phyloP scores from a whole-genome alignment of 1,284 basidiomycete genomes.

The Ceratobasidium sp. region DNA sequence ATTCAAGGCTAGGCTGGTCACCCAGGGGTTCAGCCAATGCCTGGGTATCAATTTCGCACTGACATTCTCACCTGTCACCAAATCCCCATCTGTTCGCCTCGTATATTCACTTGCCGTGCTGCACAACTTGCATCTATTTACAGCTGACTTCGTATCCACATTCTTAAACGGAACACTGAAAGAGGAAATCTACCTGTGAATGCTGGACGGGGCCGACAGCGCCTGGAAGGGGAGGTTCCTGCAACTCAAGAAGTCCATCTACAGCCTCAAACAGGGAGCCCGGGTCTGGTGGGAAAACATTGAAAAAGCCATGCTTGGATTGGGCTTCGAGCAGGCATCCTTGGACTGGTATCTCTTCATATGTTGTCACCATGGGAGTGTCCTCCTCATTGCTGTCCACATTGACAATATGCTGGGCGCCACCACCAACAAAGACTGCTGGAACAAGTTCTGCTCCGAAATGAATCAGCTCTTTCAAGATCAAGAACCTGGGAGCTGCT shows the following conservation, averaged over 20 bases:
- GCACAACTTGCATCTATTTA: constrained; percentile 8
- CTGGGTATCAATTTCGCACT: background rate
- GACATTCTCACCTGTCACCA: constrained; percentile 27
- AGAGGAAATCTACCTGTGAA: constrained; percentile 35
- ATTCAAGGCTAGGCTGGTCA: constrained; percentile 3
- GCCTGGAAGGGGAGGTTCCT: background rate
- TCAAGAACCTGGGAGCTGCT: constrained; percentile 44
- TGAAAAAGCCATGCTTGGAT: background rate
- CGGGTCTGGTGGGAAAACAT: constrained; percentile 26
- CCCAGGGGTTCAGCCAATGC: background rate
- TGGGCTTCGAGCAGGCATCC: constrained; percentile 30
- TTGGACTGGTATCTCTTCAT: constrained; percentile 26
- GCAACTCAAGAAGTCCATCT: constrained; percentile 11
- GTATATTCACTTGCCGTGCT: constrained; percentile 6
- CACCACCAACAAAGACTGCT: background rate
- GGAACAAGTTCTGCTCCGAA: constrained; percentile 29
- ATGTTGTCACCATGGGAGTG: background rate
- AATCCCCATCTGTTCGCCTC: background rate
- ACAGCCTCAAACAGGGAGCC: constrained; percentile 29
- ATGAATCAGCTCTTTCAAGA: constrained; percentile 35
- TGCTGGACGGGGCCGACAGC: background rate
- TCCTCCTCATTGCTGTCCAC: constrained; percentile 48
- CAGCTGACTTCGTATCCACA: constrained; percentile 19
- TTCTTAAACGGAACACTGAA: constrained; percentile 41
- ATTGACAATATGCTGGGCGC: constrained; percentile 49